Evolutionary conservation across 2,329 filamentous ascomycete species (phyloP).

Genomic region (Verticillium dahliae): DNA sequence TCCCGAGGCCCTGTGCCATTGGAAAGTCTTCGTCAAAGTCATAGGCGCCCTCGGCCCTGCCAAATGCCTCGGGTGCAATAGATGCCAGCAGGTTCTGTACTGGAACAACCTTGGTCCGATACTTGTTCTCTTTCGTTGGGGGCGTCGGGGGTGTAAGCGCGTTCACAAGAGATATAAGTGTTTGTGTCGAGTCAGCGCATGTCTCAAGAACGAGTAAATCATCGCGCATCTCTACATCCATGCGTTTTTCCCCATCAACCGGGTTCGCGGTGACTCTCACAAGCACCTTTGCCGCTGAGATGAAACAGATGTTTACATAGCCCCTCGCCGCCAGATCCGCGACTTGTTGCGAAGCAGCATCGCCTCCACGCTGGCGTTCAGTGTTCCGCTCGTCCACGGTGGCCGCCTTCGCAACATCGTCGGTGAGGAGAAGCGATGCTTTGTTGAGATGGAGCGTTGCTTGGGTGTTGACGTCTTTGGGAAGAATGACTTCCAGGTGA

Average conservation of each 20-base stretch:
- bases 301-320: constrained; percentile 80
- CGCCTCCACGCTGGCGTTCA: constrained; percentile 2
- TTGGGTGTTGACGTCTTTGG: constrained; percentile 57
- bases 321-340: constrained; percentile 56
- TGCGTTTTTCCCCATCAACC: constrained; percentile 53
- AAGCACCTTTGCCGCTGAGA: constrained; percentile 70
- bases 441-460: constrained; percentile 67
- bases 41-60: constrained; percentile 52
- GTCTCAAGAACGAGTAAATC: constrained; percentile 87
- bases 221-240: constrained; percentile 78
- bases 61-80: constrained; percentile 80
- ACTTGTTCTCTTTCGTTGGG: constrained; percentile 77
- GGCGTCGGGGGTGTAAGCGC: constrained; percentile 78
- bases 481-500: constrained; percentile 60
- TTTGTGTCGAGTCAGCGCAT: constrained; percentile 95
- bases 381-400: constrained; percentile 1
- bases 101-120: constrained; percentile 78
- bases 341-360: constrained; percentile 43
- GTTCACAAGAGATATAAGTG: constrained; percentile 71
- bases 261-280: constrained; percentile 54
- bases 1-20: constrained; percentile 41
- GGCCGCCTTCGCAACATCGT: constrained; percentile 50
- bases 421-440: constrained; percentile 75
- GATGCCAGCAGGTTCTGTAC: constrained; percentile 85
- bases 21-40: constrained; percentile 59